Base-by-base conservation (phyloP, 2,329 filamentous ascomycete species). In the Xylariaceae sp. region DNA sequence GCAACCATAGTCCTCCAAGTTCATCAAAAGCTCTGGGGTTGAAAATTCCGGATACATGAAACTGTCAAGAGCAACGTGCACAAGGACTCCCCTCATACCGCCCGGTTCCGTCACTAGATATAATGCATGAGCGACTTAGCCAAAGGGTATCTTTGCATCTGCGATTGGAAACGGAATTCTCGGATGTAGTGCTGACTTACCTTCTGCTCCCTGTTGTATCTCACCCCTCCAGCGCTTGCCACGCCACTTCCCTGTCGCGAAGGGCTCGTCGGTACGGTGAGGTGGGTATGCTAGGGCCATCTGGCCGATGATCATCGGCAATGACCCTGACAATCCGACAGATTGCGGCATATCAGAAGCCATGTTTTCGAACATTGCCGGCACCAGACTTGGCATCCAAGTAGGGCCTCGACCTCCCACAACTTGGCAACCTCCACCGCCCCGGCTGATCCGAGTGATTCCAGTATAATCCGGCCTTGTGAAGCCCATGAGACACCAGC, bases 341-440 rank as follows among this genome's bases (percentile, higher is more conserved):
- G 50, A 47, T 2, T 2, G n/a, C 3, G 19, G 31, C 6, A 27
- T 26, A 5, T 23, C 12, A 8, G n/a, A 4, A 2, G 33, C 16
- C 4, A 8, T 17, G 27, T 50, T 47, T 23, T 30, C 33, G 24
- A 44, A 51, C 9, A 31, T 38, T 2, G 19, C 24, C 1, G 45
- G 45, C 2, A 53, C 46, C 2, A 53, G 26, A 9, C 39, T 30
- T 13, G 45, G 47, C 5, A 51, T 37, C 50, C 50, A 53, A 3
- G 39, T 40, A n/a, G 47, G 38, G 14, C 34, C 9, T 4, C 19
- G 27, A 0, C 49, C 46, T 2, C 19, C 39, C n/a, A 44, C 40
- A 7, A 40, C 34, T 18, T 44, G 39, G 2, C 29, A 18, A 2
- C 23, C 34, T 2, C 23, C 34, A 2, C 38, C 41, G 2, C 21